Percentiles rank a stretch among this genome's conserved stretches.
Conservation (phyloP, 495 filamentous ascomycete species). For the Penicillium nucicola region DNA sequence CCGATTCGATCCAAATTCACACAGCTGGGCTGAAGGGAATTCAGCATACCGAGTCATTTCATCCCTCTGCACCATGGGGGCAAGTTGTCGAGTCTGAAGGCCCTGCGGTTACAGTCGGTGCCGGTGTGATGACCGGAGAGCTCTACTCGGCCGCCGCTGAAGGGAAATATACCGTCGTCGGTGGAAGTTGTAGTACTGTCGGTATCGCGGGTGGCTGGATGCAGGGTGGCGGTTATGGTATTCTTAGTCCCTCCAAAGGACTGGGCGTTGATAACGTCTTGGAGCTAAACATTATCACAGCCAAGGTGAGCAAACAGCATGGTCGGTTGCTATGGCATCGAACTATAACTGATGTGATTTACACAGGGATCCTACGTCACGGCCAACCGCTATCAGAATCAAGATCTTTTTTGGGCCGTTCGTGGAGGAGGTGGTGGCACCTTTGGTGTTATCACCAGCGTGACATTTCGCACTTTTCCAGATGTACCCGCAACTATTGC, state of each 20-base stretch:
- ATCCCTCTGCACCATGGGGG: slow-evolving; percentile 22
- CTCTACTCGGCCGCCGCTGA: slow-evolving; percentile 39
- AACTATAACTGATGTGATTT: too few relatives aligned
- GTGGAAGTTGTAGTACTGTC: slow-evolving; percentile 39
- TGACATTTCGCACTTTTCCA: too few relatives aligned
- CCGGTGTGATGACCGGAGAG: slow-evolving; percentile 45
- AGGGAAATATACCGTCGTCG: slow-evolving; percentile 38
- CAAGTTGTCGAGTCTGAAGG: slow-evolving; percentile 29
- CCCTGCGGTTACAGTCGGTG: slow-evolving; percentile 45
- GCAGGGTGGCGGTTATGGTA: slow-evolving; percentile 53
- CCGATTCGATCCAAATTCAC: slow-evolving; percentile 43
- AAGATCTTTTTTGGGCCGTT: too few relatives aligned
- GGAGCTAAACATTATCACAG: slow-evolving; percentile 34
- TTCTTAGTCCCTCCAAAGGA: slow-evolving; percentile 38
- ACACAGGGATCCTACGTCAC: too few relatives aligned
- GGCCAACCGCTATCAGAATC: too few relatives aligned
- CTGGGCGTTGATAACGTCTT: slow-evolving; percentile 50
- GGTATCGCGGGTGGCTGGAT: slow-evolving; percentile 49
- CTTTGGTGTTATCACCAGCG: too few relatives aligned
- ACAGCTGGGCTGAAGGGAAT: background rate
- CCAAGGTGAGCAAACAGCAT: background rate
- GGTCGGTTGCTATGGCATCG: too few relatives aligned
- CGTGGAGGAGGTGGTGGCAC: too few relatives aligned
- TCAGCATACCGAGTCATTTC: slow-evolving; percentile 45
- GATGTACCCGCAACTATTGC: too few relatives aligned